A percentile compares a stretch with the other conserved stretches of the same genome.
Conservation (phyloP, 2,329 filamentous ascomycete species). For the Diaporthe capsici region DNA sequence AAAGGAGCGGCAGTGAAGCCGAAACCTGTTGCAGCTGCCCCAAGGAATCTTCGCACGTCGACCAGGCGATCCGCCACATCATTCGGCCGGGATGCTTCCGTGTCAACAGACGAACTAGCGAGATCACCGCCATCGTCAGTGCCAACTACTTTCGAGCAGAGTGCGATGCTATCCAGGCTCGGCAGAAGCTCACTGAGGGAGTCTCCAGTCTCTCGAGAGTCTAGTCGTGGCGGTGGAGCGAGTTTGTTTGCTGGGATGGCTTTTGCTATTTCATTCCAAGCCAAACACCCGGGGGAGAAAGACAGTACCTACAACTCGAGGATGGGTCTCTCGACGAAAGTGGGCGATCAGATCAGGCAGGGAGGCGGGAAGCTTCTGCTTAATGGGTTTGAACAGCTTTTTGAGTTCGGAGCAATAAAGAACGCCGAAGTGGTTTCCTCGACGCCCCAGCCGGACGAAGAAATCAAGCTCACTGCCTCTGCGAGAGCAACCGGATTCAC, state of each 20-base stretch:
- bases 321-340: constrained; percentile 55
- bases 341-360: constrained; percentile 74
- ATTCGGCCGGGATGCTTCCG: constrained; percentile 49
- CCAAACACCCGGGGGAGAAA: constrained; percentile 64
- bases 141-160: constrained; percentile 54
- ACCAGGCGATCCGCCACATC: constrained; percentile 46
- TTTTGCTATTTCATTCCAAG: constrained; percentile 85
- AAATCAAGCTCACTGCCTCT: constrained; percentile 68
- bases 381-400: constrained; percentile 86
- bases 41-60: constrained; percentile 47
- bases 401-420: constrained; percentile 64
- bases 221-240: constrained; percentile 35
- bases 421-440: constrained; percentile 50
- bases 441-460: constrained; percentile 45
- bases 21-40: constrained; percentile 45
- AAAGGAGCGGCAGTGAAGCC: constrained; percentile 44
- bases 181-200: constrained; percentile 42
- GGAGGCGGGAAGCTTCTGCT: constrained; percentile 81
- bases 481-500: constrained; percentile 78
- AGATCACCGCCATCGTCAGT: constrained; percentile 54
- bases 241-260: constrained; percentile 83
- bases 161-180: constrained; percentile 48
- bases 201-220: constrained; percentile 28
- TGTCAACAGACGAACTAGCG: constrained; percentile 65
- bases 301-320: constrained; percentile 62